A percentile compares a stretch with the other conserved stretches of the same genome.
phyloP scores from a whole-genome alignment of 2,329 filamentous ascomycete species.

The Paraconiothyrium brasiliense region DNA sequence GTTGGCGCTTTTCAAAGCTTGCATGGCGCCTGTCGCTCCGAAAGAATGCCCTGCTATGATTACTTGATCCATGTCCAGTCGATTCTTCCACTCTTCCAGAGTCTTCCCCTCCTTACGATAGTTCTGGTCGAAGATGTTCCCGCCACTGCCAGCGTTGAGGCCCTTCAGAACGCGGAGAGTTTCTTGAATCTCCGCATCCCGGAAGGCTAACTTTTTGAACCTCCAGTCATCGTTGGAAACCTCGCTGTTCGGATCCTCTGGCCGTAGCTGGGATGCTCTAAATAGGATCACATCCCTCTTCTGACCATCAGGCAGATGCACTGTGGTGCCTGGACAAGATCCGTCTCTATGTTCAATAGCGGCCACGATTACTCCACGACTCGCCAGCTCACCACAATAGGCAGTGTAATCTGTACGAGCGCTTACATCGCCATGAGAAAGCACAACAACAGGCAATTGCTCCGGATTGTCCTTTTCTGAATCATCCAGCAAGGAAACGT shows the following conservation, averaged over 20 bases:
- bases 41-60: background rate
- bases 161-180: background rate
- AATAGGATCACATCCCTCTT: background rate
- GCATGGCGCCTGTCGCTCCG: background rate
- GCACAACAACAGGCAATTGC: background rate
- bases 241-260: background rate
- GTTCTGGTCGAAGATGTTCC: background rate
- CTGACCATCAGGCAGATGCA: background rate
- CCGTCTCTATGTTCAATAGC: background rate
- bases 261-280: background rate
- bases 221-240: background rate
- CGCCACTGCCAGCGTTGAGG: background rate
- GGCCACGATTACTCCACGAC: background rate
- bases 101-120: background rate
- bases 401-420: background rate
- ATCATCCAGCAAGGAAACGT: background rate
- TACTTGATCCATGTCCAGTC: background rate
- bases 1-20: background rate
- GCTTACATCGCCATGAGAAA: slow-evolving; percentile 1
- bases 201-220: background rate
- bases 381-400: background rate
- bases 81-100: background rate
- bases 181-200: background rate
- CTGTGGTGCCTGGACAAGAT: background rate
- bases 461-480: background rate